Base-by-base conservation (phyloP, 768 basidiomycete genomes). In the Podaxis sp. region DNA sequence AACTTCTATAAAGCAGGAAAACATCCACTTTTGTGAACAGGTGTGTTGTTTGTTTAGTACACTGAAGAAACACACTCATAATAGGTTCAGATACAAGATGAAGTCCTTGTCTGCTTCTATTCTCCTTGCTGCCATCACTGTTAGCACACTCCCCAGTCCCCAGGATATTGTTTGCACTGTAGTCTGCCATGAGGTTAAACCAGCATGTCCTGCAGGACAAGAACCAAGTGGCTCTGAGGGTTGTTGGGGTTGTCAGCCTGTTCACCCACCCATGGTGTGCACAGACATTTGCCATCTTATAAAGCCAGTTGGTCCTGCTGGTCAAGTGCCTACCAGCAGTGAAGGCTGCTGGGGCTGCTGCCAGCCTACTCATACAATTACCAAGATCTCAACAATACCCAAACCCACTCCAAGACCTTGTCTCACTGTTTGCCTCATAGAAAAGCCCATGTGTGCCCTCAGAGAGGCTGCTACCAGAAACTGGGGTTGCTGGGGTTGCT, bases 261-360 rank as follows among this genome's bases (percentile, higher is more conserved):
- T 46, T 22, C 20, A 12, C 2, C 33, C 10, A 5, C 44, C 44
- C 1, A 54, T 28, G 0, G 1, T 46, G 5, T 62, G 60, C 28
- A 55, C 30, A 2, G 41, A 24, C 17, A 28, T 53, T 20, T 60
- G 59, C 37, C 59, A 26, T 10, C 7, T 51, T n/a, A 28, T 30
- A 7, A 60, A 53, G 51, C 59, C 59, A 2, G 51, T 44, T 10
- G 54, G 59, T 22, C 59, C 52, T 3, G 38, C 6, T 5, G 59
- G 59, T 20, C 51, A 60, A 44, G 59, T 22, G 15, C 24, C 59
- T 7, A 30, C 12, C 20, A 40, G 59, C 3, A 20, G 38, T 20
- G 22, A 41, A 2, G 59, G 59, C 4, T 60, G 59, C n/a, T 60
- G 59, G 58, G 58, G 58, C 13, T 59, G 58, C 36, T 59, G 58